Percentiles rank a stretch among this genome's conserved stretches.
These are phyloP conservation scores for Alternaria atra DNA, from an alignment of 2,329 filamentous ascomycete species.

Conservation along the genomic window DNA sequence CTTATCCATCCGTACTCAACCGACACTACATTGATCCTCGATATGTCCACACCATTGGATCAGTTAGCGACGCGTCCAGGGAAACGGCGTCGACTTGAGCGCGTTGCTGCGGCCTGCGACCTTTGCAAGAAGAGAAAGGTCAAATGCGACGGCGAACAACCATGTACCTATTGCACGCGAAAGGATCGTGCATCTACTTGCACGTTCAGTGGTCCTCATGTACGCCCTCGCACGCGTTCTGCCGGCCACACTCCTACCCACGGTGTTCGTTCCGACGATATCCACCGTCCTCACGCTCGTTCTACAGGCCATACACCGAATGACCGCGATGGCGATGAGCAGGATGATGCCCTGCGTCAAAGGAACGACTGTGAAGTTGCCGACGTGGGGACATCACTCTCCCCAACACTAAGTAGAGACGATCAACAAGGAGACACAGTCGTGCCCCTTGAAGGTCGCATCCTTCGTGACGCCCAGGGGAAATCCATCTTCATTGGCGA, in stretches of 20 bases:
- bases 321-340: conserved; percentile 15
- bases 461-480: conserved; percentile 62
- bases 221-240: conserved; percentile 45
- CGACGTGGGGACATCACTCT: conserved; percentile 24
- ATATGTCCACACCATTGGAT: conserved; percentile 9
- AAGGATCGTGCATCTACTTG: conserved; percentile 54
- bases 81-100: conserved; percentile 38
- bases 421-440: conserved; percentile 53
- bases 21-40: background rate
- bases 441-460: conserved; percentile 56
- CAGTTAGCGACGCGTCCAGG: conserved; percentile 15
- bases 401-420: conserved; percentile 39
- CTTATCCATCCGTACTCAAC: background rate
- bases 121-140: conserved; percentile 51
- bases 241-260: conserved; percentile 38
- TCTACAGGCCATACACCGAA: conserved; percentile 10
- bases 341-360: background rate
- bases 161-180: conserved; percentile 60
- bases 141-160: conserved; percentile 62
- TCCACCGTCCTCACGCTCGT: conserved; percentile 4
- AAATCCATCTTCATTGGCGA: conserved; percentile 65
- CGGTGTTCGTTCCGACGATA: background rate
- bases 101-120: conserved; percentile 42
- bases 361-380: conserved; percentile 14
- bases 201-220: conserved; percentile 52